Conservation (phyloP, 805 yeast genomes). For the Metschnikowia similis region DNA sequence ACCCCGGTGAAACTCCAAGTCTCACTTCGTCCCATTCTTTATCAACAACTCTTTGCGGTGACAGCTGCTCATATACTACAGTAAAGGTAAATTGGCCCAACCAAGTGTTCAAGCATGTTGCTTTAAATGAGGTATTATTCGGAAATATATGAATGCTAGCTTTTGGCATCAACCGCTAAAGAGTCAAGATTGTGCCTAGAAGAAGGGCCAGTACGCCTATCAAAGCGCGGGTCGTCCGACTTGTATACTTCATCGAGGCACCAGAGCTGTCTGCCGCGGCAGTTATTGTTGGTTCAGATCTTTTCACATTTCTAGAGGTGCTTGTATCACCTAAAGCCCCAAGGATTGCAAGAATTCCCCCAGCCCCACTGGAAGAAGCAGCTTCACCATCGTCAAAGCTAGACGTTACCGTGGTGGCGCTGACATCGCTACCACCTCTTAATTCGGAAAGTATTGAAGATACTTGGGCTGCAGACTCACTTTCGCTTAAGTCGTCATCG, state of each 20-base stretch:
- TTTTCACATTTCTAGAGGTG: constrained; percentile 2
- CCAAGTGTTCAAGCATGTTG: not conserved
- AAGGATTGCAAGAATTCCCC: constrained; percentile 3
- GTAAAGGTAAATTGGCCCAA: not conserved
- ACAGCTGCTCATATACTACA: not conserved
- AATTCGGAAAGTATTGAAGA: constrained; percentile 13
- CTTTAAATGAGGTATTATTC: not conserved
- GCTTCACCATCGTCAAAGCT: not conserved
- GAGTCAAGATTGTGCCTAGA: constrained; percentile 6
- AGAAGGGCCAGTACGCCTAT: constrained; percentile 5
- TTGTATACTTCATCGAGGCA: not conserved
- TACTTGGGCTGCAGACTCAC: constrained; percentile 11
- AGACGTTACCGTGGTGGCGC: not conserved
- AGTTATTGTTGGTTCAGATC: not conserved
- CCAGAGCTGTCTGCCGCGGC: constrained; percentile 3
- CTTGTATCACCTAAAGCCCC: constrained; percentile 7
- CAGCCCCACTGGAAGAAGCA: not conserved
- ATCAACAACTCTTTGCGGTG: no score
- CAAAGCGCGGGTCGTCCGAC: constrained; percentile 3
- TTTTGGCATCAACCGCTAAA: not conserved
- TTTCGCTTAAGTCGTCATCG: not conserved
- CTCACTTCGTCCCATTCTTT: no score
- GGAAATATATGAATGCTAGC: constrained; percentile 1
- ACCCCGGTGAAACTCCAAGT: no score
- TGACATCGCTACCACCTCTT: constrained; percentile 3